Percentiles rank a stretch among this genome's conserved stretches.
Evolutionary conservation across 805 yeast genomes (phyloP).

Genomic region (Pichia californica): DNA sequence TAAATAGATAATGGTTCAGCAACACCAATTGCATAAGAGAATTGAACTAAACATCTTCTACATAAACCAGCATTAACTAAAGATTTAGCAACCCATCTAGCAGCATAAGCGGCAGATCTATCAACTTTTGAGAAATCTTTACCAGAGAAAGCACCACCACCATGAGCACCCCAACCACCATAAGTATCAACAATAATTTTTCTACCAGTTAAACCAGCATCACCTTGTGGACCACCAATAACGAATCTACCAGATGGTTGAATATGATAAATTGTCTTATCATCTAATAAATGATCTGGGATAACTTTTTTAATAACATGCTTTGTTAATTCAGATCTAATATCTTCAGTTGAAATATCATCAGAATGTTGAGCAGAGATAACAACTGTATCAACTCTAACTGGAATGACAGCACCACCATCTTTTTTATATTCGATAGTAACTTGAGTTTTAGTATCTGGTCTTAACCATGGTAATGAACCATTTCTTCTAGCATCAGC

Average conservation of each 20-base stretch:
- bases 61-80: constrained; percentile 92
- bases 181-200: constrained; percentile 99
- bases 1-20: constrained; percentile 98
- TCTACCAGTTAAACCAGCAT: constrained; percentile 99
- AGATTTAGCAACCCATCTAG: constrained; percentile 99
- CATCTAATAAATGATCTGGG: constrained; percentile 86
- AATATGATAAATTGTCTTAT: constrained; percentile 92
- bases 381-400: constrained; percentile 96
- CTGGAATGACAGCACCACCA: constrained; percentile 91
- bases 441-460: constrained; percentile 99
- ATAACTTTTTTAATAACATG: constrained; percentile 89
- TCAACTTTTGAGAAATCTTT: constrained; percentile 99
- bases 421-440: constrained; percentile 94
- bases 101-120: constrained; percentile 99
- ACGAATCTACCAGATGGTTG: constrained; percentile 99
- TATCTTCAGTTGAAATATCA: constrained; percentile 85
- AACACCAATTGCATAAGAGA: constrained; percentile 99
- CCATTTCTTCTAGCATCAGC: constrained; percentile 98
- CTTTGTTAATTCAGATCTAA: constrained; percentile 69
- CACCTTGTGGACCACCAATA: constrained; percentile 99
- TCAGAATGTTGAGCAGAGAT: constrained; percentile 98
- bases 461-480: constrained; percentile 92
- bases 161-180: constrained; percentile 99
- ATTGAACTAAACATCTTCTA: constrained; percentile 95
- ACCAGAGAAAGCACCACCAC: constrained; percentile 99